Base-by-base conservation (phyloP, 495 filamentous ascomycete genomes). In the Hamigera avellanea region DNA sequence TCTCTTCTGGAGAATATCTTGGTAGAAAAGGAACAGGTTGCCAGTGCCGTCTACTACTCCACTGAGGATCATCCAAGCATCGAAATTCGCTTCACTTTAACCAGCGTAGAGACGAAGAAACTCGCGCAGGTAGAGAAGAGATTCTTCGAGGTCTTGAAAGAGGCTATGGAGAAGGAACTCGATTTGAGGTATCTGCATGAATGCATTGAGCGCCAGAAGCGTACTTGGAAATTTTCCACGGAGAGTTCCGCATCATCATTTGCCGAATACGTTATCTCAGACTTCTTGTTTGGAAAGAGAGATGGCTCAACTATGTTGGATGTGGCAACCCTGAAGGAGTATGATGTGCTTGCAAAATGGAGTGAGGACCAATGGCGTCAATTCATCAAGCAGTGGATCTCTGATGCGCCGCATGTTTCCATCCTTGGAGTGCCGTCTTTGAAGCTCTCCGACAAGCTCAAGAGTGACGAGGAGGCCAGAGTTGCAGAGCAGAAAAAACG, bases 21-120 rank as follows among this genome's bases (percentile, higher is more conserved):
- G 36, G 91, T 99, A 8, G 93, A 99, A 48, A 88, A 81, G 47
- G 88, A 96, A 52, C 81, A 93, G 42, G 67, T 95, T 37, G 83
- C 86, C 8, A 94, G 87, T 61, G 80, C 75, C 2, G 75, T 95
- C 6, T 73, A 74, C 19, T 86, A 80, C 49, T 73, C 70, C 48
- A 80, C 71, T 30, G 86, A 95, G 34, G 62, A 72, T 23, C 76
- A 86, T 26, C 85, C 86, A n/a, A 78, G 79, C 44, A 78, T 77
- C 16, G 67, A 93, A 36, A 82, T 96, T 27, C 85, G 78, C 61
- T 77, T 96, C 44, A 78, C 77, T 14, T 64, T 94, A 16, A 83
- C 79, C 18, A 78, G 86, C 35, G 93, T 98, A 19, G 83, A 78
- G 27, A 94, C 91, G 0, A 78, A 82, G 41, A 86, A 83, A 59